Conservation (phyloP, 768 basidiomycete species). For the Infundibulicybe gibba region DNA sequence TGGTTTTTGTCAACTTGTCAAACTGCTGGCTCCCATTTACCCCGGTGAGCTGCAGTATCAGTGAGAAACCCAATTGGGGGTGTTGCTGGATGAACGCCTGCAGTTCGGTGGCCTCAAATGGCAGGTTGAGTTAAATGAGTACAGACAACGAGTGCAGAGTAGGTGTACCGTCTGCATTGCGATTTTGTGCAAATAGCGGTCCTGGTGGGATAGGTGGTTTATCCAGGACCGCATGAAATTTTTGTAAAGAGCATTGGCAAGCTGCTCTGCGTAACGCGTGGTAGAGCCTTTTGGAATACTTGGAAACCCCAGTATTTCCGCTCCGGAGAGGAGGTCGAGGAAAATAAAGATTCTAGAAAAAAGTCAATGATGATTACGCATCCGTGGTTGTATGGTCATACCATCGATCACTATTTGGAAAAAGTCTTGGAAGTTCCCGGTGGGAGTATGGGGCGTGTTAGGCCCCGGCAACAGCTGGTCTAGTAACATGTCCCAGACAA, state of each 20-base stretch:
- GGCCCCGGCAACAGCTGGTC: constrained; percentile 63
- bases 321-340: constrained; percentile 77
- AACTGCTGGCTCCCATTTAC: constrained; percentile 84
- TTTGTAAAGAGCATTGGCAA: constrained; percentile 89
- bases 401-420: constrained; percentile 91
- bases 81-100: constrained; percentile 71
- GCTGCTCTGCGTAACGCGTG: constrained; percentile 57
- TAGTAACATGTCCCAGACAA: constrained; percentile 84
- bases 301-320: constrained; percentile 97
- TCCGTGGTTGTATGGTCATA: constrained; percentile 27
- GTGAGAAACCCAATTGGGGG: constrained; percentile 77
- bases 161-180: constrained; percentile 74
- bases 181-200: constrained; percentile 87
- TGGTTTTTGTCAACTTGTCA: constrained; percentile 88
- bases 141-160: not conserved
- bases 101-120: constrained; percentile 64
- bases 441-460: constrained; percentile 29
- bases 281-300: constrained; percentile 77
- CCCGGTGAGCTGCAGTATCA: constrained; percentile 83
- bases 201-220: constrained; percentile 86
- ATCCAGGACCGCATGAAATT: constrained; percentile 98
- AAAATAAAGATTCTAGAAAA: constrained; percentile 77
- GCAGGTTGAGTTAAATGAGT: not conserved
- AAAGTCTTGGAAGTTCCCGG: constrained; percentile 84
- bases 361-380: constrained; percentile 2